A percentile compares a stretch with the other conserved stretches of the same genome.
These are phyloP conservation scores for Rosa hybrid DNA, from an alignment of 331 rosid species.

Conservation along the genomic window DNA sequence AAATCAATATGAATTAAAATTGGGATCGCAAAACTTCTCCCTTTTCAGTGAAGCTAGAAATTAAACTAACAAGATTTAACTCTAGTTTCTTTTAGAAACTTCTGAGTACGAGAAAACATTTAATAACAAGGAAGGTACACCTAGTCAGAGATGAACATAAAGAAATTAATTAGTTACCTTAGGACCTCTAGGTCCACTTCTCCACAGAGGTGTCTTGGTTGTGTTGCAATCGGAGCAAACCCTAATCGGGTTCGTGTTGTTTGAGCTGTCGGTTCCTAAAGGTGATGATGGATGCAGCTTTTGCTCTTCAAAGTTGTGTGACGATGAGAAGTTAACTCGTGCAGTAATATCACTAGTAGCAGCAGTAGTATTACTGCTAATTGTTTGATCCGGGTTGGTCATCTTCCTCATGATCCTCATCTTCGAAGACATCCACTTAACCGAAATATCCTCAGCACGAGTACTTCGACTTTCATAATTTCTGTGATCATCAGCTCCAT, in stretches of 20 bases:
- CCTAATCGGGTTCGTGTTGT: constrained; percentile 47
- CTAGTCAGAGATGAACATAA: neutral
- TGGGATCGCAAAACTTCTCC: neutral
- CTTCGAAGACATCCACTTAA: constrained; percentile 73
- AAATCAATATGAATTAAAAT: neutral
- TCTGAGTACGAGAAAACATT: neutral
- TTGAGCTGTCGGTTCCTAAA: constrained; percentile 22
- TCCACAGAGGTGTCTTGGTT: constrained; percentile 94
- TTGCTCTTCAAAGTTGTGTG: constrained; percentile 41
- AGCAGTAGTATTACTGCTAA: neutral
- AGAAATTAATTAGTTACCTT: constrained; percentile 49
- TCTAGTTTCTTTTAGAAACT: neutral
- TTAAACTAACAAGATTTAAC: neutral
- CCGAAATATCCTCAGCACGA: constrained; percentile 26
- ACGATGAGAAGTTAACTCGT: constrained; percentile 8
- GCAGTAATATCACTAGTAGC: neutral
- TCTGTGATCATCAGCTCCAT: constrained; percentile 20
- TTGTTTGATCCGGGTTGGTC: constrained; percentile 46
- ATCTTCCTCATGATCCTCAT: constrained; percentile 63
- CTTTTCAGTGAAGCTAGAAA: neutral
- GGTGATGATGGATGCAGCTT: constrained; percentile 25
- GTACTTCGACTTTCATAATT: constrained; percentile 17
- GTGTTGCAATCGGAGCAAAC: constrained; percentile 90
- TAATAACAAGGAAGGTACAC: neutral
- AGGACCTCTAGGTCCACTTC: constrained; percentile 95